Conservation (phyloP, 306 rosid species). For the Styphnolobium japonicum region DNA sequence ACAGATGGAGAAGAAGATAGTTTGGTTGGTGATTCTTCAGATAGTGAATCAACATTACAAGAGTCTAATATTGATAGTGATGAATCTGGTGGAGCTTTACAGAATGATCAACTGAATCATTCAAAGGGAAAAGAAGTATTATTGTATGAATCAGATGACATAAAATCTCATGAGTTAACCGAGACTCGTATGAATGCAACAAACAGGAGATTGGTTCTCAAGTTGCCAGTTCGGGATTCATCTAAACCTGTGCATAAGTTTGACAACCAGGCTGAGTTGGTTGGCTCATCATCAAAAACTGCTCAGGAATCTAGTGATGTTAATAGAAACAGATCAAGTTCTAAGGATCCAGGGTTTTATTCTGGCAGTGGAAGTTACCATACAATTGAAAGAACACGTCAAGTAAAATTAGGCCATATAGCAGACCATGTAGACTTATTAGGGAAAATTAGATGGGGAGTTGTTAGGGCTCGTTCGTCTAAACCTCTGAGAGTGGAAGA, state of each 20-base stretch:
- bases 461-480: conserved; percentile 72
- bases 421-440: conserved; percentile 43
- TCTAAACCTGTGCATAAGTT: conserved; percentile 39
- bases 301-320: conserved; percentile 43
- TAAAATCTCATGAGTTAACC: conserved; percentile 39
- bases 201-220: conserved; percentile 73
- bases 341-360: conserved; percentile 33
- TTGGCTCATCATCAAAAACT: conserved; percentile 63
- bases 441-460: conserved; percentile 80
- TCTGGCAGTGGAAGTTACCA: conserved; percentile 37
- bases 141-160: conserved; percentile 48
- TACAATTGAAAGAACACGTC: conserved; percentile 38
- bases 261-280: conserved; percentile 46
- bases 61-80: conserved; percentile 79
- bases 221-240: conserved; percentile 61
- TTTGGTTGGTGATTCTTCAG: conserved; percentile 62
- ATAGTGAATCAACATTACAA: conserved; percentile 69
- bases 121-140: conserved; percentile 73
- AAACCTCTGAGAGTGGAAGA: conserved; percentile 66
- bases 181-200: conserved; percentile 45
- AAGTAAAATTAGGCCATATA: conserved; percentile 28
- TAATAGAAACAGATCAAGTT: conserved; percentile 29
- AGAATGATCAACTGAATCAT: conserved; percentile 45
- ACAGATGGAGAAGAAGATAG: conserved; percentile 83
- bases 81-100: conserved; percentile 59